phyloP scores from a whole-genome alignment of 2,329 filamentous ascomycete species.

The Claviceps capensis region DNA sequence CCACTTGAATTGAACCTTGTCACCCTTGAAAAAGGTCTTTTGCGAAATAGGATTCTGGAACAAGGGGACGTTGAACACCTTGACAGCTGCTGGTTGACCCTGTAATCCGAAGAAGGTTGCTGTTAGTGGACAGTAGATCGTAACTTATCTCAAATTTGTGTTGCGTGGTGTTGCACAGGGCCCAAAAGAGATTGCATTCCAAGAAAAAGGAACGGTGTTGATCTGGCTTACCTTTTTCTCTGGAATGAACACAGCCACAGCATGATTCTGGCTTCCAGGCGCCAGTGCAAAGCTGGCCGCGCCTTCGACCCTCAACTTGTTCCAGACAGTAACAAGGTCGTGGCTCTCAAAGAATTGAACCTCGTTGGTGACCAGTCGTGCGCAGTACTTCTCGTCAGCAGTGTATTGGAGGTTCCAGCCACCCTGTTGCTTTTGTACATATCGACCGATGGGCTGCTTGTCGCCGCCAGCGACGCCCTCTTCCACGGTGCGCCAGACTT shows the following conservation, averaged over 20 bases:
- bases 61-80: constrained; percentile 84
- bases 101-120: neutral
- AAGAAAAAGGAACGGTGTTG: too few relatives aligned
- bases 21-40: constrained; percentile 98
- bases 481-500: constrained; percentile 83
- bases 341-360: constrained; percentile 92
- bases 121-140: neutral
- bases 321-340: constrained; percentile 79
- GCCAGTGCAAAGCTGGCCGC: constrained; percentile 81
- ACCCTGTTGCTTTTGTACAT: constrained; percentile 90
- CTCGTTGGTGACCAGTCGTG: constrained; percentile 88
- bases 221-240: constrained; percentile 65
- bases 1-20: constrained; percentile 98
- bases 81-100: constrained; percentile 87
- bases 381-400: constrained; percentile 82
- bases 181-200: too few relatives aligned
- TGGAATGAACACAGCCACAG: constrained; percentile 87
- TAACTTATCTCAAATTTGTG: too few relatives aligned
- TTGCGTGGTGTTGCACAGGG: too few relatives aligned
- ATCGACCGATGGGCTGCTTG: constrained; percentile 68
- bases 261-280: constrained; percentile 69
- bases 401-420: constrained; percentile 98
- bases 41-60: constrained; percentile 77
- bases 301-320: constrained; percentile 86
- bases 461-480: constrained; percentile 46